Evolutionary conservation across 169 alveolate genomes (phyloP).

Genomic region (Cryptosporidium viatorum): DNA sequence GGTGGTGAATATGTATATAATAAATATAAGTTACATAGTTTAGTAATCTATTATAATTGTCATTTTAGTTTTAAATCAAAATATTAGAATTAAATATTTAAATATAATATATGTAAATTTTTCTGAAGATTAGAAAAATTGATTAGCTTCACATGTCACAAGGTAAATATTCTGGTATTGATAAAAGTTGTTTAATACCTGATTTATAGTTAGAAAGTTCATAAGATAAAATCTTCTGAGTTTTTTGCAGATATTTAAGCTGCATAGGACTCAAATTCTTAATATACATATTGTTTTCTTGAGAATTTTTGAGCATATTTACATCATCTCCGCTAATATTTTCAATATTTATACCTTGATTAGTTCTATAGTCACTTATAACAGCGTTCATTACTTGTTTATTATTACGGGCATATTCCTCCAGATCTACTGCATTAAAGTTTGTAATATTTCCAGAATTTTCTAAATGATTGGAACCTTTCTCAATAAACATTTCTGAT

Average conservation of each 20-base stretch:
- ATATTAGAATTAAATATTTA: not conserved
- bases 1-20: too few relatives aligned
- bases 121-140: not conserved
- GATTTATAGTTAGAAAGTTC: slow-evolving; percentile 56
- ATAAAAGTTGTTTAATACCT: slow-evolving; percentile 55
- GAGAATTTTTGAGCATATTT: not conserved
- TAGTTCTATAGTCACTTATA: not conserved
- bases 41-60: too few relatives aligned
- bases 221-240: slow-evolving; percentile 53
- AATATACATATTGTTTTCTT: slow-evolving; percentile 16
- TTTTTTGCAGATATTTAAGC: slow-evolving; percentile 59
- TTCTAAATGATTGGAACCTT: not conserved
- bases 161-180: slow-evolving; percentile 71
- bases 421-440: not conserved
- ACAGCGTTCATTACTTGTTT: not conserved
- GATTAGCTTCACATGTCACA: slow-evolving; percentile 22
- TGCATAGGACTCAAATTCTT: slow-evolving; percentile 49
- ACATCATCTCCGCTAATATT: slow-evolving; percentile 2
- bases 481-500: not conserved
- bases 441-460: not conserved
- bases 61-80: not conserved
- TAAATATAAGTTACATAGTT: not conserved
- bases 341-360: slow-evolving; percentile 31
- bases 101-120: not conserved
- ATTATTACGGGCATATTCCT: not conserved